phyloP scores from a whole-genome alignment of 2,329 filamentous ascomycete genomes.

The Exophiala sideris region DNA sequence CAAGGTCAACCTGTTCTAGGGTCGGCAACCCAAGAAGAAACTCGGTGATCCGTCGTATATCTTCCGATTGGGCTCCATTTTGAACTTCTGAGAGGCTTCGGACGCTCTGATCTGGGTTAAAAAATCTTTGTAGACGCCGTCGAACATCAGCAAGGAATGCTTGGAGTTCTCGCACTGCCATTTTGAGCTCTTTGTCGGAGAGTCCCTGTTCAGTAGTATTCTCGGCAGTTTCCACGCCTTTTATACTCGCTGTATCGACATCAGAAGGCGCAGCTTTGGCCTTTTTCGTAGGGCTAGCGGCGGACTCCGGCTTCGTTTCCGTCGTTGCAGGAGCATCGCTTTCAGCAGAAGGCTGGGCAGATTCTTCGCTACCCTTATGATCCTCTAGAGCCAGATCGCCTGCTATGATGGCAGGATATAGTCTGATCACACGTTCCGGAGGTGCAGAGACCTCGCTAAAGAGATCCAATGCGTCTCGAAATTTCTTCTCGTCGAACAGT shows the following conservation, averaged over 20 bases:
- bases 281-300: constrained; percentile 15
- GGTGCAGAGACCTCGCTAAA: constrained; percentile 89
- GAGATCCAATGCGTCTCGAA: constrained; percentile 79
- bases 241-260: constrained; percentile 19
- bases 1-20: constrained; percentile 58
- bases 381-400: constrained; percentile 63
- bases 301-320: constrained; percentile 14
- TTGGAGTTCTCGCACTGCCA: constrained; percentile 77
- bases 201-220: constrained; percentile 4
- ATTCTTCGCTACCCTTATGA: constrained; percentile 36
- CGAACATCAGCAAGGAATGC: constrained; percentile 86
- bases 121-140: constrained; percentile 58
- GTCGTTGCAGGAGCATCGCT: constrained; percentile 3
- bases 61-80: constrained; percentile 35
- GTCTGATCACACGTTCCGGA: constrained; percentile 77
- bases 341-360: constrained; percentile 1
- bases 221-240: constrained; percentile 20
- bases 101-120: constrained; percentile 56
- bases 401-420: constrained; percentile 81
- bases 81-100: constrained; percentile 34
- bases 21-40: constrained; percentile 47
- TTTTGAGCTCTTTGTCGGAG: constrained; percentile 75
- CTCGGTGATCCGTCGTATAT: constrained; percentile 44
- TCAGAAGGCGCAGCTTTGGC: constrained; percentile 10
- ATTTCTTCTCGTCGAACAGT: constrained; percentile 79